phyloP scores from a whole-genome alignment of 83 land plant genomes.

The Larix sibirica region DNA sequence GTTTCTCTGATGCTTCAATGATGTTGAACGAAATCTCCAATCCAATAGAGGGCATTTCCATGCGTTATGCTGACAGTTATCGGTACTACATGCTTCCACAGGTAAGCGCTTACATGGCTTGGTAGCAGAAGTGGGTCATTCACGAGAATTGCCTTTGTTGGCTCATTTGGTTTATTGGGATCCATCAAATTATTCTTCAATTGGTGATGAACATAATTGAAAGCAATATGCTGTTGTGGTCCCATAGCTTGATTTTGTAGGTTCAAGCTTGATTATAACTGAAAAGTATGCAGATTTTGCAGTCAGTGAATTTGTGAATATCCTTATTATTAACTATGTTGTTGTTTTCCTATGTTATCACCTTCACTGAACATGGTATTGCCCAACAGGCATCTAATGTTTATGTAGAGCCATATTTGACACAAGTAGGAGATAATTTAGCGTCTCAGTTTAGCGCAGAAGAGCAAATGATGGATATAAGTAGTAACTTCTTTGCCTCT shows the following conservation, averaged over 20 bases:
- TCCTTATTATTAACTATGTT: not conserved
- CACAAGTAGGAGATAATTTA: conserved; percentile 10
- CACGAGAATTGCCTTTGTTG: not conserved
- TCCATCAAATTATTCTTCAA: conserved; percentile 8
- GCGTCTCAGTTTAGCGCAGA: not conserved
- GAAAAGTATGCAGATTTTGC: not conserved
- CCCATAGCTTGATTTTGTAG: not conserved
- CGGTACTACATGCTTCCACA: not conserved
- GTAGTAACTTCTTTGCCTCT: not conserved
- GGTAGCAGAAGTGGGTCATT: conserved; percentile 13
- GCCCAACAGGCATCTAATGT: conserved; percentile 1
- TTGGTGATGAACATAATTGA: not conserved
- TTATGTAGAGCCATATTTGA: not conserved
- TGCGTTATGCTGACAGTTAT: not conserved
- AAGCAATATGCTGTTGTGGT: not conserved
- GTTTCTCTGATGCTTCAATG: not conserved
- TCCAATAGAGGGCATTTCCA: not conserved
- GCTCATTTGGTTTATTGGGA: conserved; percentile 10
- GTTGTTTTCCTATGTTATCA: not conserved
- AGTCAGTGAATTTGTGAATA: not conserved
- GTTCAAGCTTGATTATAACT: not conserved
- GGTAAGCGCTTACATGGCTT: conserved; percentile 7
- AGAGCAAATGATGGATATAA: not conserved
- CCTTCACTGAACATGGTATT: not conserved
- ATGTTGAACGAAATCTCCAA: not conserved